Evolutionary conservation across 495 filamentous ascomycete species (phyloP).

Genomic region (Astrothelium macrocarpum): DNA sequence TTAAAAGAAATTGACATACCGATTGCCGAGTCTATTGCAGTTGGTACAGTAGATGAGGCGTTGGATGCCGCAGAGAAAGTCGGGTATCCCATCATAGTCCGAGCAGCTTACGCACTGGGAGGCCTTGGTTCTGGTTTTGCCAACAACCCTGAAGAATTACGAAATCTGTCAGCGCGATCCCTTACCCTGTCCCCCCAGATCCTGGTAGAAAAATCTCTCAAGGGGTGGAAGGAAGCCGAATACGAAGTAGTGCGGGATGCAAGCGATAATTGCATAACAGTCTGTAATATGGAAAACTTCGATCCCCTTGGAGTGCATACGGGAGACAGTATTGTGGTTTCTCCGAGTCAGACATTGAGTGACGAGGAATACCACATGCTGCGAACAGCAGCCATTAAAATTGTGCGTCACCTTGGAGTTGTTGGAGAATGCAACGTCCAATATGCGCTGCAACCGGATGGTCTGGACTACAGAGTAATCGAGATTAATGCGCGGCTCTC

Average conservation of each 20-base stretch:
- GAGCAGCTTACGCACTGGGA: conserved; percentile 90
- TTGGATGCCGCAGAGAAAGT: conserved; percentile 74
- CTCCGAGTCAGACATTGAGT: conserved; percentile 90
- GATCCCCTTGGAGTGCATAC: conserved; percentile 97
- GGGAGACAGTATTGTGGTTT: conserved; percentile 96
- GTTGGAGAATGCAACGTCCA: conserved; percentile 99
- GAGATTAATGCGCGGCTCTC: conserved; percentile 97
- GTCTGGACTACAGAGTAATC: conserved; percentile 95
- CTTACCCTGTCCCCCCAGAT: conserved; percentile 95
- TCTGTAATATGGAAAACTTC: conserved; percentile 99
- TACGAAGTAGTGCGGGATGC: conserved; percentile 97
- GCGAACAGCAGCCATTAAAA: conserved; percentile 95
- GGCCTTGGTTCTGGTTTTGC: conserved; percentile 97
- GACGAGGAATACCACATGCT: conserved; percentile 99
- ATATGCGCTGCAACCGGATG: conserved; percentile 94
- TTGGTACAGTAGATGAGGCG: conserved; percentile 81
- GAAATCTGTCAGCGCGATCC: conserved; percentile 83
- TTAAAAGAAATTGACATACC: conserved; percentile 90
- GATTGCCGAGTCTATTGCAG: conserved; percentile 90
- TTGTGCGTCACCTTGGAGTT: conserved; percentile 92
- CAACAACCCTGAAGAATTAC: conserved; percentile 82
- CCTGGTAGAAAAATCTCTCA: conserved; percentile 96
- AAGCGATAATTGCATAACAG: conserved; percentile 96
- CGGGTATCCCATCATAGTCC: conserved; percentile 95
- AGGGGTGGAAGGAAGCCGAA: conserved; percentile 99